A percentile compares a stretch with the other conserved stretches of the same genome.
These are phyloP conservation scores for Xylariaceae sp. DNA, from an alignment of 2,329 filamentous ascomycete species.

Conservation along the genomic window DNA sequence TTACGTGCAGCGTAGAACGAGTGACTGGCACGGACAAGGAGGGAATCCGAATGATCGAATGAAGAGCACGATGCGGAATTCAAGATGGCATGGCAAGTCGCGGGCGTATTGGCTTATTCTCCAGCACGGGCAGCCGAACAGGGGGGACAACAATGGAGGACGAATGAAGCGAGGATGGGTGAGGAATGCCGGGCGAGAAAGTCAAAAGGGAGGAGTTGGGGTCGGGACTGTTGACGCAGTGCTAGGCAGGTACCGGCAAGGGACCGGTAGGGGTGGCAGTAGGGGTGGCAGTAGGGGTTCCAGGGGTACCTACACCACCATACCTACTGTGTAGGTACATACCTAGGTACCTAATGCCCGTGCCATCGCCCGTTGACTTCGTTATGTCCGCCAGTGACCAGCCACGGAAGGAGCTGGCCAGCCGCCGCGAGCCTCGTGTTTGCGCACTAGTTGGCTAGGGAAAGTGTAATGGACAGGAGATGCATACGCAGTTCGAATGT, in stretches of 20 bases:
- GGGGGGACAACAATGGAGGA: slow-evolving; percentile 2
- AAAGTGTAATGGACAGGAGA: too few species aligned
- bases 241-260: too few species aligned
- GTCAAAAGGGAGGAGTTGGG: background rate
- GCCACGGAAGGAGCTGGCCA: slow-evolving; percentile 15
- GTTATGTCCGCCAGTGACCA: background rate
- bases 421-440: slow-evolving; percentile 20
- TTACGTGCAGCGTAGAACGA: slow-evolving; percentile 11
- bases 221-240: background rate
- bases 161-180: slow-evolving; percentile 2
- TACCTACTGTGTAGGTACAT: background rate
- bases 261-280: too few species aligned
- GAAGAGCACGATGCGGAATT: slow-evolving; percentile 5
- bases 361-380: background rate
- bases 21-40: slow-evolving; percentile 10
- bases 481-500: too few species aligned
- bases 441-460: background rate
- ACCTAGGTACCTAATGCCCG: background rate
- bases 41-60: slow-evolving; percentile 6
- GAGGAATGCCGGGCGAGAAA: slow-evolving; percentile 8
- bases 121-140: background rate
- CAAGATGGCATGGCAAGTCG: slow-evolving; percentile 13
- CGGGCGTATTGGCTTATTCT: background rate
- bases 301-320: too few species aligned
- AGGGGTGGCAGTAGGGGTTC: too few species aligned